These are phyloP conservation scores for Candida chauliodis DNA, from an alignment of 805 yeast genomes.

Conservation along the genomic window DNA sequence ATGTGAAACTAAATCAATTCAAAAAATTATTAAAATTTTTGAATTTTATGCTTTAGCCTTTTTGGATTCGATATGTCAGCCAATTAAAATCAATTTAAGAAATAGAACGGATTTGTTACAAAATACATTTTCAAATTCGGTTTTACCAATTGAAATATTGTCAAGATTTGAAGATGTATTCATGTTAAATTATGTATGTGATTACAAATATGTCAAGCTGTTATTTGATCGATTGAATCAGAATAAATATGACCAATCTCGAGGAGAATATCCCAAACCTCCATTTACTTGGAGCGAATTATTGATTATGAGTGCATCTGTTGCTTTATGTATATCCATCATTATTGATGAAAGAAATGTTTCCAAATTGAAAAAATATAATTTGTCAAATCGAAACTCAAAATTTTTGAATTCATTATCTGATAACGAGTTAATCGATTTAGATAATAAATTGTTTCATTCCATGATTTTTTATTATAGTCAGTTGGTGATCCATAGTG, in stretches of 20 bases:
- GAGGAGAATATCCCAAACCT: neutral
- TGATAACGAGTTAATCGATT: conserved; percentile 14
- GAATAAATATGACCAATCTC: conserved; percentile 6
- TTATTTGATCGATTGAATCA: conserved; percentile 23
- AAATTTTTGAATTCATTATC: conserved; percentile 8
- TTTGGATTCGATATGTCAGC: conserved; percentile 9
- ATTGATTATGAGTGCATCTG: conserved; percentile 26
- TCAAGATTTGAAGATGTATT: conserved; percentile 17
- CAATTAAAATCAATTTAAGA: conserved; percentile 13
- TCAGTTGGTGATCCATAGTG: conserved; percentile 48
- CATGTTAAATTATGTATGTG: conserved; percentile 19
- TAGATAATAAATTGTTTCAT: conserved; percentile 19
- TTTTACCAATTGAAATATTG: conserved; percentile 15
- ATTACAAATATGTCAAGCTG: conserved; percentile 12
- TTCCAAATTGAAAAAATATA: neutral
- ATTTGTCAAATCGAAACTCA: neutral
- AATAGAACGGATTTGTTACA: conserved; percentile 27
- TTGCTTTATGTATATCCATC: conserved; percentile 22
- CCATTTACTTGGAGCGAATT: conserved; percentile 27
- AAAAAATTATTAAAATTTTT: conserved; percentile 21
- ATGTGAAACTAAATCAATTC: conserved; percentile 18
- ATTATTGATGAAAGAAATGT: conserved; percentile 17
- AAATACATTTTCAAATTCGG: conserved; percentile 4
- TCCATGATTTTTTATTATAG: conserved; percentile 50
- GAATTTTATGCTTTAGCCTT: conserved; percentile 20